These are phyloP conservation scores for Salvia splendens DNA, from an alignment of 257 asterid genomes.

Conservation along the genomic window DNA sequence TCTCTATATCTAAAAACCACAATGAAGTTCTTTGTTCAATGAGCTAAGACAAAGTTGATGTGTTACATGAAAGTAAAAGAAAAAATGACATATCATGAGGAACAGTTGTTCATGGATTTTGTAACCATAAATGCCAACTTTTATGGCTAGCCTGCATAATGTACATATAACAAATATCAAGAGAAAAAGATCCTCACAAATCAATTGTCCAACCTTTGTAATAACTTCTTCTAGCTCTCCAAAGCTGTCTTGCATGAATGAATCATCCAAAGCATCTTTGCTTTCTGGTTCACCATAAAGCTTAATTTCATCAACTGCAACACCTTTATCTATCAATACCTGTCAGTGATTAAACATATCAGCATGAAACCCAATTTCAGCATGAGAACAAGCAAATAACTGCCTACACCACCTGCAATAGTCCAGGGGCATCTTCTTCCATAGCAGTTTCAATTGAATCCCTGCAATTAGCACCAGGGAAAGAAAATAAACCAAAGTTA, in stretches of 20 bases:
- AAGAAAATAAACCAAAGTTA: slow-evolving; percentile 17
- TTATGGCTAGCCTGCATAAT: neutral
- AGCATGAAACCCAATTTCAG: slow-evolving; percentile 29
- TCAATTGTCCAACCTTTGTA: slow-evolving; percentile 54
- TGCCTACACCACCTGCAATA: slow-evolving; percentile 61
- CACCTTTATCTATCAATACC: slow-evolving; percentile 75
- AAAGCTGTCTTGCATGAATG: slow-evolving; percentile 57
- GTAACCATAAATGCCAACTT: neutral
- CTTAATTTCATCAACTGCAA: slow-evolving; percentile 72
- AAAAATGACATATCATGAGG: neutral
- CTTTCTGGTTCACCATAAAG: slow-evolving; percentile 79
- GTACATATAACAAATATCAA: slow-evolving; percentile 22
- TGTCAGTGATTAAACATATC: slow-evolving; percentile 39
- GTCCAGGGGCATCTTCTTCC: slow-evolving; percentile 99
- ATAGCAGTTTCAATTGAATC: slow-evolving; percentile 84
- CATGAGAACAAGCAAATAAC: slow-evolving; percentile 30
- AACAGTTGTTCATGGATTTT: slow-evolving; percentile 5
- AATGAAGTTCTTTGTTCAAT: slow-evolving; percentile 2
- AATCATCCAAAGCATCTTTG: slow-evolving; percentile 65
- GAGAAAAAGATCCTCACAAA: slow-evolving; percentile 25
- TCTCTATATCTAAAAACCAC: neutral
- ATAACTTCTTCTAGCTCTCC: slow-evolving; percentile 74
- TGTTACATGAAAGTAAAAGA: slow-evolving; percentile 1
- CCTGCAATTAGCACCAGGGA: slow-evolving; percentile 47
- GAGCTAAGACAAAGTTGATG: neutral